Percentiles rank a stretch among this genome's conserved stretches.
phyloP scores from a whole-genome alignment of 257 asterid genomes.

The Solanum peruvianum region DNA sequence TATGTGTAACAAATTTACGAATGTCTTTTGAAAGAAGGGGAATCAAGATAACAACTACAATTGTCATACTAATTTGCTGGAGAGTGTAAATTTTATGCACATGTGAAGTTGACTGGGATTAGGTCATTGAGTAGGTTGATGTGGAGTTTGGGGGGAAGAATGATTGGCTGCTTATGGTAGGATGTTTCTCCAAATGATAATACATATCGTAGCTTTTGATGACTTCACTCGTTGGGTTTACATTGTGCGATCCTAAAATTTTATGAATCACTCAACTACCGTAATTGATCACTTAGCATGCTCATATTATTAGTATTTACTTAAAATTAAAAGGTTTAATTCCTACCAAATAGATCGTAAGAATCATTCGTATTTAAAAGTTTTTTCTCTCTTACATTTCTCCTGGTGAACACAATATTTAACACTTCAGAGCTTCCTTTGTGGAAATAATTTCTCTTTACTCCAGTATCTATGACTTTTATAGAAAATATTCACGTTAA shows the following conservation, averaged over 20 bases:
- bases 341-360: background rate
- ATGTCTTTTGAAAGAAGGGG: background rate
- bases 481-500: background rate
- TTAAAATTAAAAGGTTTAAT: background rate
- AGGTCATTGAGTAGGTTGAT: background rate
- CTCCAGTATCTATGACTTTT: background rate
- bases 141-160: background rate
- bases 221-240: background rate
- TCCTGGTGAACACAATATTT: background rate
- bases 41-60: background rate
- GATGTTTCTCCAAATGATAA: background rate
- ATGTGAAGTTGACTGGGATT: background rate
- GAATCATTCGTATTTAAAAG: background rate
- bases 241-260: background rate
- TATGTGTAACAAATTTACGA: background rate
- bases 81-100: background rate
- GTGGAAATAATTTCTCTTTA: background rate
- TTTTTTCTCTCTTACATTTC: background rate
- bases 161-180: background rate
- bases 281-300: background rate
- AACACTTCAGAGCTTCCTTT: background rate
- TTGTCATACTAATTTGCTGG: background rate
- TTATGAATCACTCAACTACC: background rate
- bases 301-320: background rate
- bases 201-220: background rate